Evolutionary conservation across 2,329 filamentous ascomycete species (phyloP).

Genomic region (Lachnellula hyalina): DNA sequence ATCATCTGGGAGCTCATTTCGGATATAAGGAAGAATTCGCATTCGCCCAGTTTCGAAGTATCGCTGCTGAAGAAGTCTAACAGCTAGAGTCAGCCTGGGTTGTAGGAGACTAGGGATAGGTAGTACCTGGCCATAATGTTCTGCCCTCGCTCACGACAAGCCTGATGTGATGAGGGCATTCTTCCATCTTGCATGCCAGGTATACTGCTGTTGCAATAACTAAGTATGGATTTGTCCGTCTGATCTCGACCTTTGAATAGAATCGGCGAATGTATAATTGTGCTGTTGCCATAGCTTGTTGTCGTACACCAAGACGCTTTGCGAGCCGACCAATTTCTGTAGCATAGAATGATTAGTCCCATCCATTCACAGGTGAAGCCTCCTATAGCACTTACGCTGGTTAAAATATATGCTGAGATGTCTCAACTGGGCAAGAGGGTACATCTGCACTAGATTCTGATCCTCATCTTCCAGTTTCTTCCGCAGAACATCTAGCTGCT

Average conservation of each 20-base stretch:
- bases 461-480: conserved; percentile 74
- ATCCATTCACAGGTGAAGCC: not conserved
- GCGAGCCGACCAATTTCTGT: conserved; percentile 76
- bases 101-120: conserved; percentile 1
- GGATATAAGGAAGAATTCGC: conserved; percentile 69
- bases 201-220: conserved; percentile 92
- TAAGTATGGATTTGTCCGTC: conserved; percentile 88
- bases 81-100: conserved; percentile 7
- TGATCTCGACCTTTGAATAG: conserved; percentile 85
- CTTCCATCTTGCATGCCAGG: conserved; percentile 96
- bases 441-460: conserved; percentile 67
- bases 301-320: conserved; percentile 76
- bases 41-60: conserved; percentile 66
- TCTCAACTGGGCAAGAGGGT: conserved; percentile 73
- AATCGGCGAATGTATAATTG: conserved; percentile 94
- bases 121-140: conserved; percentile 70
- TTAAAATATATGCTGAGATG: conserved; percentile 90
- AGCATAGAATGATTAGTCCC: not conserved
- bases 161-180: conserved; percentile 92
- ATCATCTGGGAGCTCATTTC: conserved; percentile 72
- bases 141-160: conserved; percentile 83
- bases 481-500: conserved; percentile 70
- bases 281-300: conserved; percentile 90
- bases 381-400: conserved; percentile 56
- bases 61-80: conserved; percentile 58